Conservation (phyloP, 441 rosid genomes). For the Gossypium schwendimanii region DNA sequence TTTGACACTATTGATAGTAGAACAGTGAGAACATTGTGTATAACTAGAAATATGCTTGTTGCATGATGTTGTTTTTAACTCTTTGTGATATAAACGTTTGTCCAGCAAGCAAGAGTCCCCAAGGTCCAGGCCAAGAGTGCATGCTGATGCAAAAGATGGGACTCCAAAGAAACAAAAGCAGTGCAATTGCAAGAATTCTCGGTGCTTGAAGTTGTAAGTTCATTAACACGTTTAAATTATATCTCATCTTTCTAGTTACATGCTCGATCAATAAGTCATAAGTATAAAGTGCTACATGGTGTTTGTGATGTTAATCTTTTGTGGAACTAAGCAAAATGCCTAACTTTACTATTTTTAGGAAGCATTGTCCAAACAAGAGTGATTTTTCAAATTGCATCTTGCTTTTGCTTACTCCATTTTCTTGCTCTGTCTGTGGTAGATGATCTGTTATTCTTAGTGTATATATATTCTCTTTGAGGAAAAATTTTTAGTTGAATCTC, state of each 20-base stretch:
- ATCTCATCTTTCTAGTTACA: neutral
- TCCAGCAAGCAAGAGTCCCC: conserved; percentile 48
- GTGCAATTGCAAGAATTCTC: conserved; percentile 60
- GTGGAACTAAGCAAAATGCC: neutral
- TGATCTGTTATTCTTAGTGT: neutral
- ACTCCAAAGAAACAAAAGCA: conserved; percentile 52
- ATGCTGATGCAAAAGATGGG: conserved; percentile 36
- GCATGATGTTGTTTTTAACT: neutral
- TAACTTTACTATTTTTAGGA: neutral
- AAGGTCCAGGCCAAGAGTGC: conserved; percentile 20
- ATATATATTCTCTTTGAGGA: neutral
- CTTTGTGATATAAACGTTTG: conserved; percentile 8
- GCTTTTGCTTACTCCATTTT: neutral
- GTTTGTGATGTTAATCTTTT: neutral
- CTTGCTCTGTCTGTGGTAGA: neutral
- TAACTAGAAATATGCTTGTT: neutral
- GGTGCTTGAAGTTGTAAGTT: conserved; percentile 71
- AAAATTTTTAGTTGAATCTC: neutral
- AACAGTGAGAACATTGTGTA: neutral
- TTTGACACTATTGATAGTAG: neutral
- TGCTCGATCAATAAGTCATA: neutral
- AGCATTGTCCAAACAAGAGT: neutral
- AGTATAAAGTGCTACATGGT: neutral
- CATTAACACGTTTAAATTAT: neutral
- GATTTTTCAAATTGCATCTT: neutral